Conservation (phyloP, 257 asterid species). For the Fraxinus anomala region DNA sequence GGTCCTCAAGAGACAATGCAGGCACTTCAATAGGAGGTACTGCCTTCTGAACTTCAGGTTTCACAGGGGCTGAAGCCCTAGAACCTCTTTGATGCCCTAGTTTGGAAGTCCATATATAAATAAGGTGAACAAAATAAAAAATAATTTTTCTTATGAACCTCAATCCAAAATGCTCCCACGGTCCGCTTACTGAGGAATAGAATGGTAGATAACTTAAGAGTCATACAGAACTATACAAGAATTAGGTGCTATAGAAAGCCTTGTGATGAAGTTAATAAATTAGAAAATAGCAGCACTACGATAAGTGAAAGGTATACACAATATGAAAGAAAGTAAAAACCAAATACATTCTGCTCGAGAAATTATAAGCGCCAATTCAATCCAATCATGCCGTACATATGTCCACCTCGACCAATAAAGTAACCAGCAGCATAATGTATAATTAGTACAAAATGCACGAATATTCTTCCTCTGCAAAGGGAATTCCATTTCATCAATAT, state of each 20-base stretch:
- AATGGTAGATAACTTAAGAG: background rate
- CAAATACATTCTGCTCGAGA: background rate
- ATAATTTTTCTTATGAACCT: background rate
- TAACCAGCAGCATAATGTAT: background rate
- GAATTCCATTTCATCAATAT: background rate
- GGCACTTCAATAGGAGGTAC: slow-evolving; percentile 85
- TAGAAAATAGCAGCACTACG: background rate
- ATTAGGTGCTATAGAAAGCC: slow-evolving; percentile 2
- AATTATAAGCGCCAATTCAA: background rate
- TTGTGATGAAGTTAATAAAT: background rate
- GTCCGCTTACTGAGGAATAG: no score
- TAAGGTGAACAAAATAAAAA: slow-evolving; percentile 4
- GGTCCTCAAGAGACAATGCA: slow-evolving; percentile 66
- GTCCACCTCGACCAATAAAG: background rate
- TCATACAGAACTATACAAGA: background rate
- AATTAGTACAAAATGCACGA: background rate
- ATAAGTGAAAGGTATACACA: background rate
- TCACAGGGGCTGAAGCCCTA: slow-evolving; percentile 63
- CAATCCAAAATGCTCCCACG: background rate
- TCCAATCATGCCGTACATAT: background rate
- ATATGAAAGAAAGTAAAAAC: background rate
- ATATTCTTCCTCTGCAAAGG: no score
- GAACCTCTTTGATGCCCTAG: slow-evolving; percentile 68
- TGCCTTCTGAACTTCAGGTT: slow-evolving; percentile 64
- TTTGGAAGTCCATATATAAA: slow-evolving; percentile 22